Evolutionary conservation across 352 stramenopile genomes (phyloP), one percentile per base, ranked within the genome.

Genomic region (Pythium scleroteichum): DNA sequence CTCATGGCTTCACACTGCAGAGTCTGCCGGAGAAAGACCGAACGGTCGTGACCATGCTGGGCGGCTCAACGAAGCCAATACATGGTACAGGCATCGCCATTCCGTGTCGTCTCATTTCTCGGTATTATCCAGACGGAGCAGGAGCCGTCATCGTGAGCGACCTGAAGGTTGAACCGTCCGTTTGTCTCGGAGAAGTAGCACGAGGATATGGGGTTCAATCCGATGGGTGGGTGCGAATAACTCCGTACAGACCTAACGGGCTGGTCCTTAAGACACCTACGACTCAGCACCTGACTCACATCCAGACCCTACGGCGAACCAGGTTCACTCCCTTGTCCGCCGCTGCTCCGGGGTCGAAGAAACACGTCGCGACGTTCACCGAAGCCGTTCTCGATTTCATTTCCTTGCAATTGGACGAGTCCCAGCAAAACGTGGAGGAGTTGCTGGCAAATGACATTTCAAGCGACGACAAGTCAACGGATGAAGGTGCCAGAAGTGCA

Each of bases 251-350:
- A 17, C 54, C 23, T 12, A 26, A 52, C 20, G 54, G 54, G 8
- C 27, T 24, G 32, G 17, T 24, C 0, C 23, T 62, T 2, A 6
- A 27, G 13, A 54, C 54, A 13, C 23, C 17, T 0, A 54, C 44
- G 17, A 62, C 54, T 3, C 42, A 54, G 23, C 14, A 53, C 2
- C 24, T 62, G 10, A 62, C 54, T 7, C 54, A 62, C 4, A 62
- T 62, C 33, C 54, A 62, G 44, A 53, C 42, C n/a, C 33, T 62
- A 23, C 54, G 54, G 13, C 35, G 54, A 35, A 10, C 10, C 29
- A 35, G 10, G 10, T 35, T 35, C 29, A 35, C 29, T 10, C 5
- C 5, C 10, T 10, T 10, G 5, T 35, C 29, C 5, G 10, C 29
- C 10, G 5, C 29, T 10, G 29, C 29, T 35, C 29, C 29, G 10